These are phyloP conservation scores for Paspalum vaginatum DNA, from an alignment of 176 grass and related monocot species.

Conservation along the genomic window DNA sequence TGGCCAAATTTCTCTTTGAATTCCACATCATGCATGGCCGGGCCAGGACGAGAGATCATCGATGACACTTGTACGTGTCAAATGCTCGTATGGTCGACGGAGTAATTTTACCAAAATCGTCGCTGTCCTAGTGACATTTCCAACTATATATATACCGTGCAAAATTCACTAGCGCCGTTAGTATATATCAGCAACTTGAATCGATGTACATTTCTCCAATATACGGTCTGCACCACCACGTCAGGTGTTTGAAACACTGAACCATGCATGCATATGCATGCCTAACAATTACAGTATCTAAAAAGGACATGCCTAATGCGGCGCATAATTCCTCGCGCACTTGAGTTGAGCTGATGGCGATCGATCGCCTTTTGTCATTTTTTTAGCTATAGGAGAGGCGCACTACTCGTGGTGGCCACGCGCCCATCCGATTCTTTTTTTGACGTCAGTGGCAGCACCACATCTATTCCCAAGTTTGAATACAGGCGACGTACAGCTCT, in stretches of 20 bases:
- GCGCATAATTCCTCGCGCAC: background rate
- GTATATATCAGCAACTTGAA: background rate
- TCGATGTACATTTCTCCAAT: background rate
- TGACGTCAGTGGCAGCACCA: background rate
- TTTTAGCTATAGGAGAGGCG: background rate
- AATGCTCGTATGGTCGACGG: background rate
- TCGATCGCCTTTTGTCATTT: background rate
- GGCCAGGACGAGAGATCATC: background rate
- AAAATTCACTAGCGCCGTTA: background rate
- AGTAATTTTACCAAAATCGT: background rate
- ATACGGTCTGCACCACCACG: background rate
- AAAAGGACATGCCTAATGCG: background rate
- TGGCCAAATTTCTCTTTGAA: background rate
- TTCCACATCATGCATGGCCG: background rate
- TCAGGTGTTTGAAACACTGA: background rate
- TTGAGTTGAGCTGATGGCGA: background rate
- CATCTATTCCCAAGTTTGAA: background rate
- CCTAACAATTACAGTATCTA: no score
- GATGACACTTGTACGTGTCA: background rate
- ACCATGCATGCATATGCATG: background rate
- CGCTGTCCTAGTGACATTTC: background rate
- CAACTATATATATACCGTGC: no score
- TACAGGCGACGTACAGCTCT: background rate
- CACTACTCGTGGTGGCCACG: slow-evolving; percentile 71
- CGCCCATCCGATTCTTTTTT: slow-evolving; percentile 36